phyloP scores from a whole-genome alignment of 306 rosid species.

The Fragaria nilgerrensis region DNA sequence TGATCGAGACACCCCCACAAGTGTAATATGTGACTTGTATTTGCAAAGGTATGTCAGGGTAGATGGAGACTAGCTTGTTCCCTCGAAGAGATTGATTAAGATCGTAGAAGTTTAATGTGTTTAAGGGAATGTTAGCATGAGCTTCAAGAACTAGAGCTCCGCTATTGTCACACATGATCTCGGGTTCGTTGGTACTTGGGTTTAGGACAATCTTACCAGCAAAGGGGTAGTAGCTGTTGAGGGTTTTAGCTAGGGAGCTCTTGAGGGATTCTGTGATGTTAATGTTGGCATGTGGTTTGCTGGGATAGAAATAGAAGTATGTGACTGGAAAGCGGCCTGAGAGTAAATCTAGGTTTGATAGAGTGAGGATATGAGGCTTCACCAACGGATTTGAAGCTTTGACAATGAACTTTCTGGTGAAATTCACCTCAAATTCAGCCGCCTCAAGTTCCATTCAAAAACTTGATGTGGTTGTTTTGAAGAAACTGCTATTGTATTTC shows the following conservation, averaged over 20 bases:
- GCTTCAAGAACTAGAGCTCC: slow-evolving; percentile 71
- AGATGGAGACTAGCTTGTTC: slow-evolving; percentile 46
- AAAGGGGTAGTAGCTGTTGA: slow-evolving; percentile 56
- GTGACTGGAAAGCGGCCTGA: slow-evolving; percentile 89
- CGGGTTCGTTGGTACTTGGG: slow-evolving; percentile 58
- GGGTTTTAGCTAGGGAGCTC: slow-evolving; percentile 51
- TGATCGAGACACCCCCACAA: slow-evolving; percentile 68
- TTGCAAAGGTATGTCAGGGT: slow-evolving; percentile 53
- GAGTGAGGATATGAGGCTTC: slow-evolving; percentile 38
- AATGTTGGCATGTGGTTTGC: slow-evolving; percentile 27
- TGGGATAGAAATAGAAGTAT: slow-evolving; percentile 69
- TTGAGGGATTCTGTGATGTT: slow-evolving; percentile 42
- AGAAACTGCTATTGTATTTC: not conserved
- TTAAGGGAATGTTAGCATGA: slow-evolving; percentile 41
- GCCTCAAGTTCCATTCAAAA: slow-evolving; percentile 23
- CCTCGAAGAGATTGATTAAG: slow-evolving; percentile 51
- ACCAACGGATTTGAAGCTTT: slow-evolving; percentile 46
- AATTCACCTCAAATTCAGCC: slow-evolving; percentile 41
- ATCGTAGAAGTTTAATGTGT: slow-evolving; percentile 49
- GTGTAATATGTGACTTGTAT: slow-evolving; percentile 62
- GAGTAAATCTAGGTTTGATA: slow-evolving; percentile 82
- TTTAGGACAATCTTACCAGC: slow-evolving; percentile 63
- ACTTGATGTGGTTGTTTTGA: slow-evolving; percentile 1
- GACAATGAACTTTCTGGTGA: slow-evolving; percentile 44
- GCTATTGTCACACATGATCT: slow-evolving; percentile 66